Percentiles rank a stretch among this genome's conserved stretches.
Evolutionary conservation across 345 rosid genomes (phyloP).

Genomic region (Moringa oleifera): DNA sequence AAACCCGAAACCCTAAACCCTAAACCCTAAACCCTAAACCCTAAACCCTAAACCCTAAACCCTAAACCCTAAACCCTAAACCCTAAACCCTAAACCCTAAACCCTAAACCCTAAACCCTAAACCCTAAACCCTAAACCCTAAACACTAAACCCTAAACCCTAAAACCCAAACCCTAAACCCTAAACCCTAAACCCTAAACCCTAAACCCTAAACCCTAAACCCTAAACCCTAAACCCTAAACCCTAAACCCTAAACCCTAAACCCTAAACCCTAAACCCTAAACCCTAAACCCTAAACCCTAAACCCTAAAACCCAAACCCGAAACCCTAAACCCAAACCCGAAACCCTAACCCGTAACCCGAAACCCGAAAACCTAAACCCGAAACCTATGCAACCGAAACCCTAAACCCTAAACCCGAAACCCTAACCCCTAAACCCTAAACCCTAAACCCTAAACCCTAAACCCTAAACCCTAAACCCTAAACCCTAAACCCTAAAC

Average conservation of each 20-base stretch:
- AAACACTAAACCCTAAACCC: too few species aligned
- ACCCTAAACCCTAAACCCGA: background rate
- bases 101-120: too few species aligned
- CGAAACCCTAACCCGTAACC: conserved; percentile 2
- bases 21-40: too few species aligned
- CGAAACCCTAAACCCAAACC: background rate
- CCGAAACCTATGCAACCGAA: background rate
- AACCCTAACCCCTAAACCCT: conserved; percentile 5
- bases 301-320: background rate
- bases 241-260: conserved; percentile 7
- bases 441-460: conserved; percentile 4
- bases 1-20: too few species aligned
- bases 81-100: too few species aligned
- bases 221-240: conserved; percentile 15
- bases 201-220: too few species aligned
- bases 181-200: too few species aligned
- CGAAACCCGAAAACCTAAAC: conserved; percentile 9
- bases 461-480: conserved; percentile 3
- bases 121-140: too few species aligned
- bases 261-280: conserved; percentile 19
- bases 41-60: too few species aligned
- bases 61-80: too few species aligned
- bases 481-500: conserved; percentile 6
- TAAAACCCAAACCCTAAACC: too few species aligned
- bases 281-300: conserved; percentile 3